A percentile compares a stretch with the other conserved stretches of the same genome.
Evolutionary conservation across 805 yeast species (phyloP).

Genomic region (Brettanomyces naardenensis): DNA sequence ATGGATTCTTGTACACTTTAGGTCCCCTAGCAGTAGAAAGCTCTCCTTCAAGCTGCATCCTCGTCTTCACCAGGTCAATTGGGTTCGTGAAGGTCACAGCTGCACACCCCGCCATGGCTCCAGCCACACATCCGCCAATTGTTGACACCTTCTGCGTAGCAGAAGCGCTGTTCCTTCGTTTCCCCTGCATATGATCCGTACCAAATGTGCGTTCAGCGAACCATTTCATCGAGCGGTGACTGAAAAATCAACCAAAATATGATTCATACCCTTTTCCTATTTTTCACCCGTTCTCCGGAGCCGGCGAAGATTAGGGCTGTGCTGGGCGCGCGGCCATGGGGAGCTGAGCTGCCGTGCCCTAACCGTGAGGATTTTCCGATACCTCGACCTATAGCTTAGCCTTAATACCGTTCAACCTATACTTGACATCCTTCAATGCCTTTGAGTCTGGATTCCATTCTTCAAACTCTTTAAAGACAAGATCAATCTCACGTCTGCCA

Average conservation of each 20-base stretch:
- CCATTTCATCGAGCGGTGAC: too few relatives aligned
- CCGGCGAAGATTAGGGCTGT: background rate
- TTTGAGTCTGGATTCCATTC: slow-evolving; percentile 85
- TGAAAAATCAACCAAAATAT: too few relatives aligned
- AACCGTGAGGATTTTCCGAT: too few relatives aligned
- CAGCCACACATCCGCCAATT: slow-evolving; percentile 78
- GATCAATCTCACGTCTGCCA: slow-evolving; percentile 50
- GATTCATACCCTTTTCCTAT: too few relatives aligned
- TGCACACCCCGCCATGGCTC: slow-evolving; percentile 93
- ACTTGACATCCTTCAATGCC: slow-evolving; percentile 74
- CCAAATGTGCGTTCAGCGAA: too few relatives aligned
- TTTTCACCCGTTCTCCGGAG: too few relatives aligned
- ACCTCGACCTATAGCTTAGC: slow-evolving; percentile 25
- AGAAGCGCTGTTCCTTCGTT: background rate
- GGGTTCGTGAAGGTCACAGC: slow-evolving; percentile 98
- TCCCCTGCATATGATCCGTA: background rate
- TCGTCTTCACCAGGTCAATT: slow-evolving; percentile 85
- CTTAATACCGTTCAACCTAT: slow-evolving; percentile 31
- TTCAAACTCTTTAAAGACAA: slow-evolving; percentile 64
- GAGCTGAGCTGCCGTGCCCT: too few relatives aligned
- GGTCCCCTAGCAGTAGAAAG: slow-evolving; percentile 48
- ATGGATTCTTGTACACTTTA: slow-evolving; percentile 64
- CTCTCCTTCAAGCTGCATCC: slow-evolving; percentile 97
- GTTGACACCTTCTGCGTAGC: slow-evolving; percentile 52
- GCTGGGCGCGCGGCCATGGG: too few relatives aligned